Conservation (phyloP, 164 flowering plant species). For the grape (Vitis vinifera) region ASM3070453v1 NC_081817.1:2180001-2180500, state of each 20-base stretch:
- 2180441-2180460: no score
- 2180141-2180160: slow-evolving; percentile 7
- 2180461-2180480: no score
- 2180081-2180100: slow-evolving; percentile 15
- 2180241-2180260: slow-evolving; percentile 2
- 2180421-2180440: no score
- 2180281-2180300: slow-evolving; percentile 3
- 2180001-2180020: slow-evolving; percentile 17
- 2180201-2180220: slow-evolving; percentile 2
- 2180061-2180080: slow-evolving; percentile 7
- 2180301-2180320: slow-evolving; percentile 13
- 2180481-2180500: no score
- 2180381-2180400: no score
- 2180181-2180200: slow-evolving; percentile 26
- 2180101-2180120: slow-evolving; percentile 10
- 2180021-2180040: slow-evolving; percentile 25
- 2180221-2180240: slow-evolving; percentile 8
- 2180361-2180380: no score
- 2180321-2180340: not conserved
- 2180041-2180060: slow-evolving; percentile 19
- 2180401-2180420: no score
- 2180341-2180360: no score
- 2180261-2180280: slow-evolving; percentile 34
- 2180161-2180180: slow-evolving; percentile 24
- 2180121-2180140: slow-evolving; percentile 3